These are phyloP conservation scores for Onygena corvina DNA, from an alignment of 2,329 filamentous ascomycete species.

Conservation along the genomic window DNA sequence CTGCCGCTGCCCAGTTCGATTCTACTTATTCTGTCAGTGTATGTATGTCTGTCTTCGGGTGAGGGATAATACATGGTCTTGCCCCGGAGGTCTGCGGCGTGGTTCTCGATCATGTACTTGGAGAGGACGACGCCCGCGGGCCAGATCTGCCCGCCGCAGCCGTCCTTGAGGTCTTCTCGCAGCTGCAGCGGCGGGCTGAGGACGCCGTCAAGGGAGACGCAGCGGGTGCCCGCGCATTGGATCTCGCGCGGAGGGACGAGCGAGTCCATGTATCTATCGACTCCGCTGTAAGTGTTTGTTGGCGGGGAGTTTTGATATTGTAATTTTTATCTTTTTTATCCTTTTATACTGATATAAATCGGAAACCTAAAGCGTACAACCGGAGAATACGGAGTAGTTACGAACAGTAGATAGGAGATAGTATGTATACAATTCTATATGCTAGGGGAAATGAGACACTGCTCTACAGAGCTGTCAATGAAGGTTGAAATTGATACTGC, in stretches of 20 bases:
- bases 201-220: slow-evolving; percentile 58
- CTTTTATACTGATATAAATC: too few relatives aligned
- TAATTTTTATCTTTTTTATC: too few relatives aligned
- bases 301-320: too few relatives aligned
- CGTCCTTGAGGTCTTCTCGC: slow-evolving; percentile 72
- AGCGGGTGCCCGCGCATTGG: slow-evolving; percentile 42
- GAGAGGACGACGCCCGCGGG: slow-evolving; percentile 81
- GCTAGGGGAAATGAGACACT: neutral
- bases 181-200: slow-evolving; percentile 58
- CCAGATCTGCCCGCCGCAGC: slow-evolving; percentile 91
- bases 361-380: neutral
- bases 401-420: neutral
- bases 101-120: slow-evolving; percentile 71
- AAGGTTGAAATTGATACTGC: neutral
- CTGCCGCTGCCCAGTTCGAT: slow-evolving; percentile 87
- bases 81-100: slow-evolving; percentile 48
- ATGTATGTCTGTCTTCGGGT: neutral
- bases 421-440: neutral
- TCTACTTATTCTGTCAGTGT: slow-evolving; percentile 41
- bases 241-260: slow-evolving; percentile 43
- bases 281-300: too few relatives aligned
- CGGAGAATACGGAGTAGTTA: too few relatives aligned
- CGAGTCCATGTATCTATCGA: slow-evolving; percentile 27
- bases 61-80: slow-evolving; percentile 52
- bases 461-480: neutral